phyloP scores from a whole-genome alignment of 176 grass and related monocot species.

The Chloris gayana region DNA sequence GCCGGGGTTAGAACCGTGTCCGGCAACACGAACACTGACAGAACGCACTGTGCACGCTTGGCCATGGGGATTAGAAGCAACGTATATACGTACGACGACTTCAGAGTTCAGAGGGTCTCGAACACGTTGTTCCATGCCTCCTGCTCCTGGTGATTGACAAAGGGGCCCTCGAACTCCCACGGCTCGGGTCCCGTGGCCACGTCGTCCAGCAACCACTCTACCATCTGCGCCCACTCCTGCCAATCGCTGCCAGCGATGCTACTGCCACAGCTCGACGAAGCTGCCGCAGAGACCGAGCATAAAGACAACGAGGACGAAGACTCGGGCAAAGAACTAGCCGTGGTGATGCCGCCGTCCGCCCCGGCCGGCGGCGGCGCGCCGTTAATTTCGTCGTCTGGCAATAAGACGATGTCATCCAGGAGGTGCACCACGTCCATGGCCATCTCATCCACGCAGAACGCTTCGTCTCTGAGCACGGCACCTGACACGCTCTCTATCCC shows the following conservation, averaged over 20 bases:
- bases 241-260: constrained; percentile 47
- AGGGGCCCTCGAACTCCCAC: constrained; percentile 53
- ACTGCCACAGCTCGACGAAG: constrained; percentile 23
- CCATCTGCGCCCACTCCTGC: constrained; percentile 44
- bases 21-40: too few species aligned
- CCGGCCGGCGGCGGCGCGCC: neutral
- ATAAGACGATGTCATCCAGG: constrained; percentile 50
- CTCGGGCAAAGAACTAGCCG: constrained; percentile 18
- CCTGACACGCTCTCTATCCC: neutral
- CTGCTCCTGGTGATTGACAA: constrained; percentile 64
- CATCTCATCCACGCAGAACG: constrained; percentile 60
- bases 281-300: constrained; percentile 1
- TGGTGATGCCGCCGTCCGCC: neutral
- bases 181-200: constrained; percentile 29
- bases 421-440: constrained; percentile 39
- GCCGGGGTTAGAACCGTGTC: too few species aligned
- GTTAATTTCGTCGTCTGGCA: constrained; percentile 2
- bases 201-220: constrained; percentile 78
- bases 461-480: neutral
- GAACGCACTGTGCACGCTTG: too few species aligned
- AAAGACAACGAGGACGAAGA: too few species aligned
- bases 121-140: constrained; percentile 47
- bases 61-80: too few species aligned
- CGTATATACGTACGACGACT: too few species aligned
- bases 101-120: constrained; percentile 41